phyloP scores from a whole-genome alignment of 2,329 filamentous ascomycete genomes.

The Microdochium nivale region DNA sequence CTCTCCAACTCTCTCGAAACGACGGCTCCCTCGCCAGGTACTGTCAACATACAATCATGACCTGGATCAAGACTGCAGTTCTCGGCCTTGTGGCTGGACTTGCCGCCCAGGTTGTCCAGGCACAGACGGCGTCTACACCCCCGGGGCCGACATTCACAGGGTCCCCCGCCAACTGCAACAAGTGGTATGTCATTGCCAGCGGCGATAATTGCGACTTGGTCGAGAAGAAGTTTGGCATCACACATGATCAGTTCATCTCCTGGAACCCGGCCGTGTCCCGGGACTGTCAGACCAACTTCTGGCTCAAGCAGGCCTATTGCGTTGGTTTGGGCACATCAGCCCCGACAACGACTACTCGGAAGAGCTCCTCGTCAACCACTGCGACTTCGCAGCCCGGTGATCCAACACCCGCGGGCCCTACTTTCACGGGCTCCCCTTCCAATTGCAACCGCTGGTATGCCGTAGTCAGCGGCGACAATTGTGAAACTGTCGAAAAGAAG shows the following conservation, averaged over 20 bases:
- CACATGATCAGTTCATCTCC: slow-evolving; percentile 12
- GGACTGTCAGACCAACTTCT: slow-evolving; percentile 18
- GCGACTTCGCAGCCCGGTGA: background rate
- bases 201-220: slow-evolving; percentile 12
- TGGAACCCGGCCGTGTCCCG: slow-evolving; percentile 17
- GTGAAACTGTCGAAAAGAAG: slow-evolving; percentile 1
- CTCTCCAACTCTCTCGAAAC: too few relatives aligned
- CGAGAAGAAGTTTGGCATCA: slow-evolving; percentile 11
- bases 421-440: slow-evolving; percentile 2
- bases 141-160: slow-evolving; percentile 1
- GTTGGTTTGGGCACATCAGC: slow-evolving; percentile 9
- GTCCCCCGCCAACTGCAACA: slow-evolving; percentile 8
- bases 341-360: slow-evolving; percentile 5
- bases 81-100: background rate
- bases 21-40: background rate
- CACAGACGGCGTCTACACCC: background rate
- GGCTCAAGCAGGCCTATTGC: slow-evolving; percentile 16
- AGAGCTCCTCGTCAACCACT: slow-evolving; percentile 1
- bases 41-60: background rate
- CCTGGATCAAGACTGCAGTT: background rate
- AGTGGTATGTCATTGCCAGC: slow-evolving; percentile 7
- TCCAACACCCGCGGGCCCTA: background rate
- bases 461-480: background rate
- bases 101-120: background rate
- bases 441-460: slow-evolving; percentile 4